Base-by-base conservation (phyloP, 768 basidiomycete genomes). In the Daedalea quercina region DNA sequence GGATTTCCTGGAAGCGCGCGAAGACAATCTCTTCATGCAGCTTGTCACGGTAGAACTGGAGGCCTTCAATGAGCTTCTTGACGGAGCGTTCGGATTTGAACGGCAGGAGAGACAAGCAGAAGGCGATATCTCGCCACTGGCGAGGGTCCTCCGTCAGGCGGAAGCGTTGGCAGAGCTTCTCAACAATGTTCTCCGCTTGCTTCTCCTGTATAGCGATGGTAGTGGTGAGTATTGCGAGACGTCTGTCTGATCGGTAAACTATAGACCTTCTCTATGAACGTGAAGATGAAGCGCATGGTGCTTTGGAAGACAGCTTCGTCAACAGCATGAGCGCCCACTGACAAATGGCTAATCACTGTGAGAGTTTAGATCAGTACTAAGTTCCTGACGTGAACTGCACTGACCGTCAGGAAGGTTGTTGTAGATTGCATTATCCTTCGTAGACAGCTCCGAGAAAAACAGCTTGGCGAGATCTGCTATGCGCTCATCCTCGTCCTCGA, bases 401-500 rank as follows among this genome's bases (percentile, higher is more conserved):
- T 31, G 61, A 90, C 90, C 89, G 70, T 99, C 96, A 1, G 94
- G 96, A 61, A 99, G 70, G 67, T 99, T 99, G 70, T 98, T 98
- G 67, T 98, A 97, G 53, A 99, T 94, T 7, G 94, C 96, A 66
- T 99, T 99, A 61, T 98, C 96, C 71, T 98, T 99, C 24, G 91
- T 94, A 31, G 91, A 87, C 49, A 99, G 71, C 65, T 98, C 94
- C 20, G 82, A 88, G 75, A 99, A 99, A 82, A 99, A 99, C 47
- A 99, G 67, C 69, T 94, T 95, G n/a, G 96, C 95, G 35, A 99
- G 77, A 62, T 97, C 95, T 17, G 89, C 81, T 54, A 99, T 87
- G 13, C 95, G 71, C 44, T 76, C 76, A 53, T 97, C 95, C 22
- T 80, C 76, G 67, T 98, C 95, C 70, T 97, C 94, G 7, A 98